Evolutionary conservation across 352 stramenopile species (phyloP).

Genomic region (Pilasporangium apinafurcum): DNA sequence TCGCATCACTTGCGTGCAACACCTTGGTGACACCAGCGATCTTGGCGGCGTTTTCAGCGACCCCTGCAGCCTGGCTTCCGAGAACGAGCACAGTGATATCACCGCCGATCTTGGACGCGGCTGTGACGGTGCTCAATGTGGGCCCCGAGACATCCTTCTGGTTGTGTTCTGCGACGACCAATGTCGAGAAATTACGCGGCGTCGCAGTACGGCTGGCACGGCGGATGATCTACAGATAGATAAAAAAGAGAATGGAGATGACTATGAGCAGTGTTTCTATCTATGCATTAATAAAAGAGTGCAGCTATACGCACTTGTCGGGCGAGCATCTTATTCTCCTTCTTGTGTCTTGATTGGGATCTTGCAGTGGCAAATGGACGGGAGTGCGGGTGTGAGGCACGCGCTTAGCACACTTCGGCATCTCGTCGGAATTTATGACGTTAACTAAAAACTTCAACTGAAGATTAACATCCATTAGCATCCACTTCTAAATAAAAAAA

Average conservation of each 20-base stretch:
- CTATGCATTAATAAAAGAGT: neutral
- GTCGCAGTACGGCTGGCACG: constrained; percentile 24
- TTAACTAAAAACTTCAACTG: constrained; percentile 5
- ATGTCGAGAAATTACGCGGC: constrained; percentile 62
- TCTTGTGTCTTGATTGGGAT: too few relatives aligned
- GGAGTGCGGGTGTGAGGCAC: neutral
- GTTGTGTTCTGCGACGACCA: constrained; percentile 89
- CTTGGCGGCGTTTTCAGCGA: constrained; percentile 64
- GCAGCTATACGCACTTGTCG: constrained; percentile 15
- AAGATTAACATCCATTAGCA: neutral
- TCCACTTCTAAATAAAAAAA: neutral
- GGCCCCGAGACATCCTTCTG: constrained; percentile 48
- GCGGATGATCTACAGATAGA: neutral
- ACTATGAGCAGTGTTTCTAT: too few relatives aligned
- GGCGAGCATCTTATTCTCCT: constrained; percentile 35
- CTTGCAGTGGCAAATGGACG: neutral
- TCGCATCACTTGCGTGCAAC: constrained; percentile 74
- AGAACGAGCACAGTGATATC: constrained; percentile 79
- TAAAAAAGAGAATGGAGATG: neutral
- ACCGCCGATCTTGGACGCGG: constrained; percentile 73
- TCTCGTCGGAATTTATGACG: constrained; percentile 8
- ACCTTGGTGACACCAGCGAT: constrained; percentile 80
- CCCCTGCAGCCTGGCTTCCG: constrained; percentile 47
- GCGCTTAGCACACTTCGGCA: constrained; percentile 2
- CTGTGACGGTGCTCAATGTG: constrained; percentile 85